Conservation (phyloP, 441 rosid genomes). For the Croton laevigatus region DNA sequence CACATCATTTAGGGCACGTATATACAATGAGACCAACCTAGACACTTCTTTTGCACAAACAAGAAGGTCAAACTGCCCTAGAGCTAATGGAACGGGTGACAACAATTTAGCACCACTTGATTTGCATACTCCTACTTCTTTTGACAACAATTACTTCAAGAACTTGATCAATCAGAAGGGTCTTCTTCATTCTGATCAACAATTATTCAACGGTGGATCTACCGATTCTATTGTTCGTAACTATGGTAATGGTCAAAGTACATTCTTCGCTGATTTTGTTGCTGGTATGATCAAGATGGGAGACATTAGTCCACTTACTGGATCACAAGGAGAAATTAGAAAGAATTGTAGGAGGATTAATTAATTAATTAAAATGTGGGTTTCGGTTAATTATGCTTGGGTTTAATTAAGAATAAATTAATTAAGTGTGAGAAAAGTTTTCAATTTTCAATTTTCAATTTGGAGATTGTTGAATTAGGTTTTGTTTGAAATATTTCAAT, state of each 20-base stretch:
- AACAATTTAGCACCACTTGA: slow-evolving; percentile 81
- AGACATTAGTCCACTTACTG: slow-evolving; percentile 76
- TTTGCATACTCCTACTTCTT: slow-evolving; percentile 47
- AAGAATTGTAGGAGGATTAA: slow-evolving; percentile 59
- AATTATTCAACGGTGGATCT: slow-evolving; percentile 64
- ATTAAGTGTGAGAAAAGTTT: too few species aligned
- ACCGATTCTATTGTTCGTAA: slow-evolving; percentile 57
- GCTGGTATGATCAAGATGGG: slow-evolving; percentile 88
- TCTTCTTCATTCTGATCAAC: slow-evolving; percentile 79
- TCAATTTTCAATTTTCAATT: too few species aligned
- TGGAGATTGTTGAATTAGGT: too few species aligned
- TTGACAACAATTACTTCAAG: slow-evolving; percentile 69
- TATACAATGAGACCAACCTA: slow-evolving; percentile 73
- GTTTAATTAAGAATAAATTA: too few species aligned
- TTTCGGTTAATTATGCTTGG: too few species aligned
- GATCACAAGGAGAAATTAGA: slow-evolving; percentile 70
- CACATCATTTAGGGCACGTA: slow-evolving; percentile 47
- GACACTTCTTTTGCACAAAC: slow-evolving; percentile 54
- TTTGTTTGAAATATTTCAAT: too few species aligned
- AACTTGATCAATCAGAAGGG: slow-evolving; percentile 58
- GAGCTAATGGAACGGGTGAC: slow-evolving; percentile 52
- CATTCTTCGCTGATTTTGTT: slow-evolving; percentile 57
- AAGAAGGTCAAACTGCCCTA: slow-evolving; percentile 54
- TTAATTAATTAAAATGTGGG: slow-evolving; percentile 18
- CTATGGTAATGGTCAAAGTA: slow-evolving; percentile 38